These are phyloP conservation scores for Panus rudis DNA, from an alignment of 768 basidiomycete species.

Conservation along the genomic window DNA sequence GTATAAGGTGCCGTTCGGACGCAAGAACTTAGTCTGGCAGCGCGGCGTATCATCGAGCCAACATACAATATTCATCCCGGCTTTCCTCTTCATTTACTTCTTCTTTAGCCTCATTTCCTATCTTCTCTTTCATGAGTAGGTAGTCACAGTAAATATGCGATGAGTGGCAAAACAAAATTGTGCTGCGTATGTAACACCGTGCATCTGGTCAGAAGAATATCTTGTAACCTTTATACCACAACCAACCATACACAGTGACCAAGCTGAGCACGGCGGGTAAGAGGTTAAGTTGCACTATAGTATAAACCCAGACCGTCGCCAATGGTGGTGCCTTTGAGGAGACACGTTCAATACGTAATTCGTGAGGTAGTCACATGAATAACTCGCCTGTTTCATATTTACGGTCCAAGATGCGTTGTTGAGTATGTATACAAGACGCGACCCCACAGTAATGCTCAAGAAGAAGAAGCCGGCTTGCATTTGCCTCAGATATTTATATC, in stretches of 20 bases:
- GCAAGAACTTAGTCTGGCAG: conserved; percentile 14
- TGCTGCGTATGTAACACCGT: too few relatives aligned
- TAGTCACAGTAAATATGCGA: too few relatives aligned
- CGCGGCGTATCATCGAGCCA: conserved; percentile 28
- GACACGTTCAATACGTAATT: conserved; percentile 2
- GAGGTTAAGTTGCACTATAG: conserved; percentile 63
- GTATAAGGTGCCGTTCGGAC: conserved; percentile 26
- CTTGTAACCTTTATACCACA: conserved; percentile 57
- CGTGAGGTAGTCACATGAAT: not conserved
- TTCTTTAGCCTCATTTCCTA: too few relatives aligned
- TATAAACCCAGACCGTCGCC: conserved; percentile 73
- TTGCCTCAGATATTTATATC: conserved; percentile 49
- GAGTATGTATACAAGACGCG: conserved; percentile 63
- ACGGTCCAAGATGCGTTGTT: conserved; percentile 63
- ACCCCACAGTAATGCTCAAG: conserved; percentile 49
- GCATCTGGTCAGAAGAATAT: conserved; percentile 16
- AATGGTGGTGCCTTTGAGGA: conserved; percentile 61
- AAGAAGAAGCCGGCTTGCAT: conserved; percentile 55
- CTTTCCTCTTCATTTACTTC: too few relatives aligned
- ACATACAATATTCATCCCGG: too few relatives aligned
- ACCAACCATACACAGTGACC: conserved; percentile 42
- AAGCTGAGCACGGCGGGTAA: conserved; percentile 54
- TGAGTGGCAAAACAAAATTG: not conserved
- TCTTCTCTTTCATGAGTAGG: too few relatives aligned
- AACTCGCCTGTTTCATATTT: conserved; percentile 67